Evolutionary conservation across 2,329 filamentous ascomycete genomes (phyloP), one percentile per base, ranked within the genome.

Genomic region (Dactylellina leptospora): DNA sequence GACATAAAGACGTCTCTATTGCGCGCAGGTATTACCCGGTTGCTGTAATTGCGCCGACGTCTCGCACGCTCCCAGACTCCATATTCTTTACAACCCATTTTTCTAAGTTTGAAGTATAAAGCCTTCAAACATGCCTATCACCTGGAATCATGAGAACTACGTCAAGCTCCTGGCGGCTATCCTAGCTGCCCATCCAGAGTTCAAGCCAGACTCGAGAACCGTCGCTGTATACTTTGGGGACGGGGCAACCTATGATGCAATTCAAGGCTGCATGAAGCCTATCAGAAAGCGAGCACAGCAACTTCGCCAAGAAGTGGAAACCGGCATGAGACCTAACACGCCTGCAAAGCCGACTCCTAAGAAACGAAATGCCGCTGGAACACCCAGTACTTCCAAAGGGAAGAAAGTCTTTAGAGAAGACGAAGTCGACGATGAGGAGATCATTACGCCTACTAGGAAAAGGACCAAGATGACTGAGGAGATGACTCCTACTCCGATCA

Each of bases 221-320:
- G 51, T 73, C 4, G 69, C 69, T 6, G 48, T 73, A 23, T 66
- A 66, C 40, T 66, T 73, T 42, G 69, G 69, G 18, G 69, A 73
- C 16, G 61, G 61, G 23, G 61, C 69, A 5, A 73, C 69, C 11
- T 73, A 73, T 30, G 60, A 73, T 66, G 69, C 69, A 11, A 73
- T 66, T 30, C 47, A 66, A 44, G 25, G 54, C 9, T 66, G 69
- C 53, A 53, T 73, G 60, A 61, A 61, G 16, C 69, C 53, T 11
- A 59, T 73, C 22, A 53, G 30, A n/a, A 61, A 42, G n/a, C 50
- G 44, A 40, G 59, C 69, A 6, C 16, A 44, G 8, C 50, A 64
- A 11, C 53, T 73, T 13, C 60, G 60, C 8, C 36, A 60, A 6
- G 69, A 73, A 56, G 54, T 73, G 8, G 69, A 73, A 23, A 64